Percentiles rank a stretch among this genome's conserved stretches.
phyloP scores from a whole-genome alignment of 345 rosid species.

The Euphorbia peplus region DNA sequence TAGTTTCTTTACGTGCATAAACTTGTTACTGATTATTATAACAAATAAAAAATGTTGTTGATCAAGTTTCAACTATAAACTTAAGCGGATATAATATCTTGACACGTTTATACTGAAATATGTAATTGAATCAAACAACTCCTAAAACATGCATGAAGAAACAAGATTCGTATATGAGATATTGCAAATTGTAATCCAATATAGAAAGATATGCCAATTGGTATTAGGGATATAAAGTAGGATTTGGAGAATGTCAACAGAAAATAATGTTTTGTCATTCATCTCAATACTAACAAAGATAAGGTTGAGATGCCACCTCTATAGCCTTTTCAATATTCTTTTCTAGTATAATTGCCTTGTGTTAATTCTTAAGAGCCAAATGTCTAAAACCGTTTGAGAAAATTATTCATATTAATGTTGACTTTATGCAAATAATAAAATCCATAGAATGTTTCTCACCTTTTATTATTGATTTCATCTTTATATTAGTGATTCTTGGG shows the following conservation, averaged over 20 bases:
- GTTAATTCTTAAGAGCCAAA: conserved; percentile 17
- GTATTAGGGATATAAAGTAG: conserved; percentile 5
- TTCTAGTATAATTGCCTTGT: conserved; percentile 10
- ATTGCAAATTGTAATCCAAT: neutral
- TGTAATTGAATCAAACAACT: no score
- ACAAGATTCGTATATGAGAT: neutral
- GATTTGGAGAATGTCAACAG: conserved; percentile 15
- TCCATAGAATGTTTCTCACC: neutral
- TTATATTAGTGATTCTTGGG: neutral
- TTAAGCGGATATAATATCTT: no score
- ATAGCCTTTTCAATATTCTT: conserved; percentile 5
- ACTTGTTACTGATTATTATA: no score
- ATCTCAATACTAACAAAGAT: neutral
- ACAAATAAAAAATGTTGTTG: no score
- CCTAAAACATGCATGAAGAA: no score
- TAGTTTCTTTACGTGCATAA: no score
- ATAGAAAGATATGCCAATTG: neutral
- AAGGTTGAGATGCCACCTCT: conserved; percentile 9
- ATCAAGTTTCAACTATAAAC: no score
- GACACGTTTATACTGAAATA: no score
- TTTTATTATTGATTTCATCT: no score
- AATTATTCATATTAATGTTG: neutral
- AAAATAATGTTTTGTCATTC: neutral
- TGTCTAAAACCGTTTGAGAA: neutral
- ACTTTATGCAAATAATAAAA: neutral